Conservation (phyloP, 2,329 filamentous ascomycete genomes). For the Aspergillus tamarii region DNA sequence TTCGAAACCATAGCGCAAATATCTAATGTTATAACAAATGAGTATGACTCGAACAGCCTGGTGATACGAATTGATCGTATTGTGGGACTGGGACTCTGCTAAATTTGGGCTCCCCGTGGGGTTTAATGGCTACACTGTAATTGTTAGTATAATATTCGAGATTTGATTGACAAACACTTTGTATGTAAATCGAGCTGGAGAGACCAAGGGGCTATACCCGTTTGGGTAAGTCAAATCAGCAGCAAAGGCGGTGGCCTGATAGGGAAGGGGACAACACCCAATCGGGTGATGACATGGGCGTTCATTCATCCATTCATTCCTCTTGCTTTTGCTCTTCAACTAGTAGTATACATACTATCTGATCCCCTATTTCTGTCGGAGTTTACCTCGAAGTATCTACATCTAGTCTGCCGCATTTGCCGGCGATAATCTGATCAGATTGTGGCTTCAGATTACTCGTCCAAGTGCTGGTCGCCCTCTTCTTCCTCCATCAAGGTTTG, state of each 20-base stretch:
- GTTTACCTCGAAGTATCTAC: not conserved
- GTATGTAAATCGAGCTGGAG: not conserved
- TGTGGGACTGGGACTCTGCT: not conserved
- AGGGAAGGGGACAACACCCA: not conserved
- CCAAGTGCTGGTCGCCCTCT: not conserved
- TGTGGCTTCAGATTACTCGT: not conserved
- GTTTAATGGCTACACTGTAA: too few species aligned
- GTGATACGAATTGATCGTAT: not conserved
- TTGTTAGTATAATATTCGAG: too few species aligned
- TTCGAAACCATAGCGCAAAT: not conserved
- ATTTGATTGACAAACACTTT: not conserved
- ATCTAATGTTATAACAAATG: too few species aligned
- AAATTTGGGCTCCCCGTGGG: not conserved
- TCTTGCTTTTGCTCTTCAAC: not conserved
- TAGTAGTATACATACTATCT: not conserved
- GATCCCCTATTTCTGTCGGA: not conserved
- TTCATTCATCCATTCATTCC: not conserved
- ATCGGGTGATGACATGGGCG: not conserved
- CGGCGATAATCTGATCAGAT: not conserved
- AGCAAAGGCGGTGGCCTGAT: conserved; percentile 3
- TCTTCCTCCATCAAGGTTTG: not conserved
- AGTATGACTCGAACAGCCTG: not conserved
- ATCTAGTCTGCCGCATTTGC: not conserved
- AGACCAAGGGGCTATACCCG: not conserved
- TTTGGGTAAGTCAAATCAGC: not conserved